phyloP scores from a whole-genome alignment of 2,329 filamentous ascomycete genomes.

The Ophiostoma sp. region DNA sequence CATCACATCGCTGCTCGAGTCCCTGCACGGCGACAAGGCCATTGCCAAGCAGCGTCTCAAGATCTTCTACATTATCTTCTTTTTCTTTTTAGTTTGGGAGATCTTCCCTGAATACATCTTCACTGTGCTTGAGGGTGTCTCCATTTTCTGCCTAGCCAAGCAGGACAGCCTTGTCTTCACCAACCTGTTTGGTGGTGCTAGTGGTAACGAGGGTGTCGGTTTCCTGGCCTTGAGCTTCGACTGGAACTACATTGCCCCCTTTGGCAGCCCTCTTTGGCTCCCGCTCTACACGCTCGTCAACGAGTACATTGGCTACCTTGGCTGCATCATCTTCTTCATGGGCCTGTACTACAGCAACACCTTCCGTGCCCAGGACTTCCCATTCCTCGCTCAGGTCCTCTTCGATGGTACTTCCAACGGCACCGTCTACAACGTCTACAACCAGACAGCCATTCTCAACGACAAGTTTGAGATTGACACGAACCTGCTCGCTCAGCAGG shows the following conservation, averaged over 20 bases:
- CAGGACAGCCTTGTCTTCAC: constrained; percentile 39
- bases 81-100: constrained; percentile 48
- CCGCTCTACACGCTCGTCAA: constrained; percentile 43
- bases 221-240: constrained; percentile 42
- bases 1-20: constrained; percentile 33
- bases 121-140: constrained; percentile 30
- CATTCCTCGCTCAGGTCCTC: constrained; percentile 46
- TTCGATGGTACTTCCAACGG: constrained; percentile 41
- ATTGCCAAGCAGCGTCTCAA: constrained; percentile 43
- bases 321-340: constrained; percentile 41
- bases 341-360: constrained; percentile 46
- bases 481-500: constrained; percentile 37
- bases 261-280: constrained; percentile 40
- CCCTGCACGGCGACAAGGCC: constrained; percentile 33
- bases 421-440: constrained; percentile 41
- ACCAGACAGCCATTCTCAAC: constrained; percentile 46
- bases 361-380: constrained; percentile 44
- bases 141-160: constrained; percentile 32
- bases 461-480: constrained; percentile 42
- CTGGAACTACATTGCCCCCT: constrained; percentile 45
- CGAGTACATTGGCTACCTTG: constrained; percentile 41
- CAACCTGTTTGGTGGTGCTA: constrained; percentile 43
- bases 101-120: constrained; percentile 42
- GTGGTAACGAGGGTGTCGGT: constrained; percentile 48
- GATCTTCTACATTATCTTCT: constrained; percentile 44